Conservation (phyloP, 2,329 filamentous ascomycete genomes). For the Neophaeococcomyces aloes region DNA sequence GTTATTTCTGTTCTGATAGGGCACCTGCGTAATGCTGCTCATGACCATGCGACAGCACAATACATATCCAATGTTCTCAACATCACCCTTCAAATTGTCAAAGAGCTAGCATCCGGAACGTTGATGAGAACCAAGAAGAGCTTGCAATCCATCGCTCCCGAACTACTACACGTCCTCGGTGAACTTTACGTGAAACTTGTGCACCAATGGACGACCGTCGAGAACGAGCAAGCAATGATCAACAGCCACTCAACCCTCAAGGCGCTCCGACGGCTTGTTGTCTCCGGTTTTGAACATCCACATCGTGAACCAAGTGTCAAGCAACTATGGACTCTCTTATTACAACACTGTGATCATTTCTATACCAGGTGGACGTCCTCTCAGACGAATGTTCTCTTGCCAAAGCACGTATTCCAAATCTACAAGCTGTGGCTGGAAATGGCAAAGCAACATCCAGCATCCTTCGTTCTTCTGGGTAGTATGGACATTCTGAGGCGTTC, state of each 20-base stretch:
- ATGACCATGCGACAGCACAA: conserved; percentile 8
- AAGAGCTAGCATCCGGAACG: conserved; percentile 75
- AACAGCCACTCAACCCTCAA: conserved; percentile 60
- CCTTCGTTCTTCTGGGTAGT: conserved; percentile 72
- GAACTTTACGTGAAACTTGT: conserved; percentile 69
- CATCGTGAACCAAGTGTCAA: conserved; percentile 66
- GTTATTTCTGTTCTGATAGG: conserved; percentile 31
- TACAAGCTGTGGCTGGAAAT: conserved; percentile 86
- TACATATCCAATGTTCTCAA: conserved; percentile 19
- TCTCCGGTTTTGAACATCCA: conserved; percentile 74
- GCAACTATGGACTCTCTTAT: conserved; percentile 69
- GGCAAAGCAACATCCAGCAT: conserved; percentile 65
- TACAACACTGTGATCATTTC: conserved; percentile 67
- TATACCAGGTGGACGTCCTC: conserved; percentile 52
- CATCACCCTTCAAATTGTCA: conserved; percentile 67
- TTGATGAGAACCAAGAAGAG: conserved; percentile 63
- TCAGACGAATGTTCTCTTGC: conserved; percentile 54
- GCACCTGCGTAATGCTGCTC: conserved; percentile 23
- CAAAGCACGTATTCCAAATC: conserved; percentile 80
- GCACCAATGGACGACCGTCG: conserved; percentile 53
- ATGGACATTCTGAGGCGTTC: conserved; percentile 69
- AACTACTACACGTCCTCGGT: conserved; percentile 69
- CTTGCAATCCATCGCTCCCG: conserved; percentile 67
- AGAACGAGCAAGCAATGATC: conserved; percentile 47
- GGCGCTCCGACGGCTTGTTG: conserved; percentile 64